These are phyloP conservation scores for Xerocomus brunneocitrinus DNA, from an alignment of 768 basidiomycete genomes.

Conservation along the genomic window DNA sequence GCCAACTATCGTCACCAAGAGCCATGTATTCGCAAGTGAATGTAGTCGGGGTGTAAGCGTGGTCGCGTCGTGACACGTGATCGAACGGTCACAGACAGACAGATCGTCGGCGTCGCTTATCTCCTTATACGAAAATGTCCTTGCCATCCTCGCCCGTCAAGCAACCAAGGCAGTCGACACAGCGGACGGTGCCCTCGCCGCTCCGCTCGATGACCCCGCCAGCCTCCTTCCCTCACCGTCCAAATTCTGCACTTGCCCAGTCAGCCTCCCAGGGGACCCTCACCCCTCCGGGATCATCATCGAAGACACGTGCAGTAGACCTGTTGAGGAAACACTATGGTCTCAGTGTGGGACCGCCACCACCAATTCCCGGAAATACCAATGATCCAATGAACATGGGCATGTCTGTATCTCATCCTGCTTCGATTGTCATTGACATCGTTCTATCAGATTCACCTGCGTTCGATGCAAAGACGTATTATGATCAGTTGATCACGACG, in stretches of 20 bases:
- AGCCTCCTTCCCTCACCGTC: slow-evolving; percentile 14
- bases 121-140: background rate
- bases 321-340: slow-evolving; percentile 85
- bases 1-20: slow-evolving; percentile 31
- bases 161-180: slow-evolving; percentile 24
- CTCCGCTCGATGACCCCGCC: slow-evolving; percentile 40
- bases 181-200: slow-evolving; percentile 41
- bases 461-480: slow-evolving; percentile 82
- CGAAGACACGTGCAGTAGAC: slow-evolving; percentile 65
- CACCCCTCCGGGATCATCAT: slow-evolving; percentile 28
- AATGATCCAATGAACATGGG: slow-evolving; percentile 83
- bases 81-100: slow-evolving; percentile 8
- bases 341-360: slow-evolving; percentile 68
- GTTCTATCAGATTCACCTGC: slow-evolving; percentile 60
- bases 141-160: slow-evolving; percentile 10
- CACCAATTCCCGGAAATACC: slow-evolving; percentile 49
- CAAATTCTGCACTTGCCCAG: slow-evolving; percentile 16
- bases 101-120: background rate
- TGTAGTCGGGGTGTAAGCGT: background rate
- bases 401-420: slow-evolving; percentile 26
- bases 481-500: slow-evolving; percentile 81
- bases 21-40: slow-evolving; percentile 4
- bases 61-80: slow-evolving; percentile 22
- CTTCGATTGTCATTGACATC: slow-evolving; percentile 1
- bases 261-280: slow-evolving; percentile 21